phyloP scores from a whole-genome alignment of 2,329 filamentous ascomycete species.

The Beauveria rudraprayagi region DNA sequence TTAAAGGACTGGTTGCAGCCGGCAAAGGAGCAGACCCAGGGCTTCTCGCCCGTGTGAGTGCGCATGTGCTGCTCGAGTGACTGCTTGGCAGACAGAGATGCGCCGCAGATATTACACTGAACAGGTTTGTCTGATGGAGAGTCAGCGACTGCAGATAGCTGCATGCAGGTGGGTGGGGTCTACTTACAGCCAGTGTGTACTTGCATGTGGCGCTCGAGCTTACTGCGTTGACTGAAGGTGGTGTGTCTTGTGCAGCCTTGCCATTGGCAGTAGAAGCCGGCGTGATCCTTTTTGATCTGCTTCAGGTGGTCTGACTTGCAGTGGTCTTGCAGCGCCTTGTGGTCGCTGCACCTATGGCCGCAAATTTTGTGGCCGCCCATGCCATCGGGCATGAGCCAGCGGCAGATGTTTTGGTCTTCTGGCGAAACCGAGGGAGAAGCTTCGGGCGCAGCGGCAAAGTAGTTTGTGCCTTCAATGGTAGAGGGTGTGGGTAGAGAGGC shows the following conservation, averaged over 20 bases:
- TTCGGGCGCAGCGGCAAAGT: slow-evolving; percentile 10
- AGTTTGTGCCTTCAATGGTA: slow-evolving; percentile 16
- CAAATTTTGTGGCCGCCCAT: slow-evolving; percentile 19
- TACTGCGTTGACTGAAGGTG: slow-evolving; percentile 52
- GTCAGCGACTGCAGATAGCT: slow-evolving; percentile 4
- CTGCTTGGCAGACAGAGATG: slow-evolving; percentile 57
- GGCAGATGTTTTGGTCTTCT: slow-evolving; percentile 24
- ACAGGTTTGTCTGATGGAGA: slow-evolving; percentile 47
- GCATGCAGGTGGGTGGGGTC: not conserved
- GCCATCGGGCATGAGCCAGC: slow-evolving; percentile 22
- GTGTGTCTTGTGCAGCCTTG: slow-evolving; percentile 44
- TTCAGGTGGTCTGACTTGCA: slow-evolving; percentile 43
- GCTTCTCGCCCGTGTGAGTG: slow-evolving; percentile 58
- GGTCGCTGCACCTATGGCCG: slow-evolving; percentile 29
- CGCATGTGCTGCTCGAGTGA: slow-evolving; percentile 59
- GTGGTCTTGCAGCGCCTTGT: slow-evolving; percentile 47
- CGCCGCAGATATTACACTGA: slow-evolving; percentile 45
- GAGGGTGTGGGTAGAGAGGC: slow-evolving; percentile 23
- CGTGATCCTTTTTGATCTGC: slow-evolving; percentile 32
- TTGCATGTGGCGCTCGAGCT: slow-evolving; percentile 57
- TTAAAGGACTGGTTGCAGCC: slow-evolving; percentile 53
- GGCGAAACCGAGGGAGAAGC: slow-evolving; percentile 14
- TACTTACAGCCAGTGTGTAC: slow-evolving; percentile 57
- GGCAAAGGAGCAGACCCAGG: slow-evolving; percentile 45
- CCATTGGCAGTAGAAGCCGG: slow-evolving; percentile 50